Evolutionary conservation across 192 early-diverging fungal species (phyloP), one percentile per base, ranked within the genome.

Genomic region (Podila horticola): DNA sequence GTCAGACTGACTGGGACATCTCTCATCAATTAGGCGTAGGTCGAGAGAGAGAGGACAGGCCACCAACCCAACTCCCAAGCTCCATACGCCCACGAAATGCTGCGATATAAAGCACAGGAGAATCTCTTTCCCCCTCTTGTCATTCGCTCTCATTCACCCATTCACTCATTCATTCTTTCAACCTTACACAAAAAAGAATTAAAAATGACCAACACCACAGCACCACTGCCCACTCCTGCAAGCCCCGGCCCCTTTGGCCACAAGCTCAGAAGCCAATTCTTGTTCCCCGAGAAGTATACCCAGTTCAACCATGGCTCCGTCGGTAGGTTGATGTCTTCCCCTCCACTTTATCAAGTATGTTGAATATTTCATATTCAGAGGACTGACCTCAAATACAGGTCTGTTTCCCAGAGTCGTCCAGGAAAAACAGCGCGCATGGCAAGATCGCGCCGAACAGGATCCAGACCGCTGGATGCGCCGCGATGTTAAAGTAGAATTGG

Each of bases 261-360:
- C 71, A 64, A 76, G 41, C 63, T 83, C 9, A 85, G 86, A 7
- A 51, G 66, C 45, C 72, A 90, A 50, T 92, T 92, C 55, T 73
- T 86, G 48, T 73, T 92, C 13, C 87, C 84, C n/a, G 67, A 83
- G 30, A 82, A 66, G n/a, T 88, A 83, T 45, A 83, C 82, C 22
- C 83, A 90, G n/a, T 79, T 88, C 48, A 93, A 93, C 69, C 88
- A 93, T 73, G 92, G 92, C 2, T 88, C 92, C 12, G 91, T 84
- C 55, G 92, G 92, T 60, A 72, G 74, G 20, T 41, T 24, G 20
- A 52, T 4, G 2, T 55, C 52, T 55, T 55, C 20, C 11, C 58
- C 12, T 20, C 5, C 10, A 38, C 26, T 29, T 24, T n/a, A 11
- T 52, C 12, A 36, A 36, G 20, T 10, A 6, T 28, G 4, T 58